Evolutionary conservation across 768 basidiomycete species (phyloP).

Genomic region (Cystofilobasidium capitatum): DNA sequence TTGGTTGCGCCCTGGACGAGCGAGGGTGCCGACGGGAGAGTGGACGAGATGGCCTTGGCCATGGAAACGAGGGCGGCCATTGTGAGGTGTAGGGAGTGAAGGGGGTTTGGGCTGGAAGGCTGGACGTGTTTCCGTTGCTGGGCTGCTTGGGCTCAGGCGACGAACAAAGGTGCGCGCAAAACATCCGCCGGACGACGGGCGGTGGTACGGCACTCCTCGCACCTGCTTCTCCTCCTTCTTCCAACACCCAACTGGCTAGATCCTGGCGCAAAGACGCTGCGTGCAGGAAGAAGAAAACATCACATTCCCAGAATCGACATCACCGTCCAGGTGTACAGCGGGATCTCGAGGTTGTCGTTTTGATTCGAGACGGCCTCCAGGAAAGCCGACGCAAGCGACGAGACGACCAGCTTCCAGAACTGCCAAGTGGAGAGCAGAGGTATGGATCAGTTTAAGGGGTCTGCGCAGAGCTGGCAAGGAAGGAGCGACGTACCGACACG

Average conservation of each 20-base stretch:
- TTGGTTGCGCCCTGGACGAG: conserved; percentile 41
- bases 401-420: conserved; percentile 57
- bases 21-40: conserved; percentile 43
- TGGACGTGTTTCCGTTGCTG: no score
- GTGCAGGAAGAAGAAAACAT: neutral
- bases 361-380: conserved; percentile 89
- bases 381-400: conserved; percentile 56
- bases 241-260: no score
- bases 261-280: no score
- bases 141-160: no score
- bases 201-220: no score
- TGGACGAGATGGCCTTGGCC: conserved; percentile 85
- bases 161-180: no score
- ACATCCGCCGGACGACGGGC: no score
- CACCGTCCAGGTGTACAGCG: conserved; percentile 91
- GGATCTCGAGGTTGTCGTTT: conserved; percentile 93
- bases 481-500: conserved; percentile 58
- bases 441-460: neutral
- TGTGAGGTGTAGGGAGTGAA: neutral
- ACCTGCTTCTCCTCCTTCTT: no score
- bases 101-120: no score
- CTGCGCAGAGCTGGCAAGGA: neutral
- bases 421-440: conserved; percentile 38
- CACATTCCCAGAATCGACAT: conserved; percentile 53
- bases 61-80: conserved; percentile 48